A percentile compares a stretch with the other conserved stretches of the same genome.
Evolutionary conservation across 352 stramenopile genomes (phyloP).

Genomic region (Pythium aquatile): DNA sequence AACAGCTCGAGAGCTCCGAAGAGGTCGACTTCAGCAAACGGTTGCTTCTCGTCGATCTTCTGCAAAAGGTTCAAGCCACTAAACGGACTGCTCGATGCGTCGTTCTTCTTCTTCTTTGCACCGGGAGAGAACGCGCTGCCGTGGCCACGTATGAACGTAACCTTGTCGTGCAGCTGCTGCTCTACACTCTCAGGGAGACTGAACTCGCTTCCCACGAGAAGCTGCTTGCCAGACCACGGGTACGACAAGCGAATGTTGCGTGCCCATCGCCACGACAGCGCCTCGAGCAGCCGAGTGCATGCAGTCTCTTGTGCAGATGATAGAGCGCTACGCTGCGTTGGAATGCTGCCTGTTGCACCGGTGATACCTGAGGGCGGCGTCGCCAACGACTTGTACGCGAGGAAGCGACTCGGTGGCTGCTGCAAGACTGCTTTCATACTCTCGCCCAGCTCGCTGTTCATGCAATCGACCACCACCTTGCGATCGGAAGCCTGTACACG

Average conservation of each 20-base stretch:
- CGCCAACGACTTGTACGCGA: constrained; percentile 2
- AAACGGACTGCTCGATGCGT: constrained; percentile 31
- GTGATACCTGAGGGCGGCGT: not conserved
- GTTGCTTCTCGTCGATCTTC: constrained; percentile 29
- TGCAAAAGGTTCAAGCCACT: constrained; percentile 51
- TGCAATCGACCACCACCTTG: not conserved
- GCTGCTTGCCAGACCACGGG: constrained; percentile 45
- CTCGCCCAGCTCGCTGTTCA: not conserved
- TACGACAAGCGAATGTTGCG: constrained; percentile 29
- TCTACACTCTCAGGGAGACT: constrained; percentile 40
- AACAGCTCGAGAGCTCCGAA: constrained; percentile 63
- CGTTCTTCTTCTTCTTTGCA: constrained; percentile 11
- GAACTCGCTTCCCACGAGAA: constrained; percentile 32
- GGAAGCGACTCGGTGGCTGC: constrained; percentile 4
- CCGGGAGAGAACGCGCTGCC: not conserved
- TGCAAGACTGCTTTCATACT: not conserved
- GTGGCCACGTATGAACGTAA: constrained; percentile 19
- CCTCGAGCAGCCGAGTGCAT: constrained; percentile 32
- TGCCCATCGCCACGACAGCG: constrained; percentile 30
- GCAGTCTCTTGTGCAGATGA: constrained; percentile 24
- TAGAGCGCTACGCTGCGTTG: not conserved
- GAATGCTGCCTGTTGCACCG: not conserved
- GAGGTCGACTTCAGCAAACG: constrained; percentile 42
- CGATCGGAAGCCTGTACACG: constrained; percentile 5
- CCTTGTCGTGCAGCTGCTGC: constrained; percentile 42